Conservation (phyloP, 2,329 filamentous ascomycete species). For the Colletotrichum plurivorum region DNA sequence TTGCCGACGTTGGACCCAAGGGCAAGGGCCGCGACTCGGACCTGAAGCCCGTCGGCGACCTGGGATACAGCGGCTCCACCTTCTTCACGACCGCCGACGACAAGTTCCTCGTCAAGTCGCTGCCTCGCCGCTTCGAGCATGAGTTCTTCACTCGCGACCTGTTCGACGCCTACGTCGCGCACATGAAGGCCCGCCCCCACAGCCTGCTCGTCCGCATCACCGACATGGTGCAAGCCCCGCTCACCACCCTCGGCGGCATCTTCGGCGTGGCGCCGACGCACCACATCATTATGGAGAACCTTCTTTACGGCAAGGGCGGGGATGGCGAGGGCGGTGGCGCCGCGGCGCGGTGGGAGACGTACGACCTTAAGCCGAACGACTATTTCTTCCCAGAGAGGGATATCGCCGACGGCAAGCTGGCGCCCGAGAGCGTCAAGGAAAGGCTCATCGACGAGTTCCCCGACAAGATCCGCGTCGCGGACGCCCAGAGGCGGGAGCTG, state of each 20-base stretch:
- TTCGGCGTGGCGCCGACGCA: slow-evolving; percentile 75
- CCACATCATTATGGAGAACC: slow-evolving; percentile 85
- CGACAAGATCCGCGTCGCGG: slow-evolving; percentile 73
- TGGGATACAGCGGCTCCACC: slow-evolving; percentile 83
- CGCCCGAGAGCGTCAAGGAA: slow-evolving; percentile 75
- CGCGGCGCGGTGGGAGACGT: slow-evolving; percentile 73
- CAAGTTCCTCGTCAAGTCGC: slow-evolving; percentile 79
- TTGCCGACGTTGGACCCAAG: slow-evolving; percentile 38
- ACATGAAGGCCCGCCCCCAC: slow-evolving; percentile 72
- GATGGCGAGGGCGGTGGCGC: slow-evolving; percentile 51
- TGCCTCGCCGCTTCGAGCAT: slow-evolving; percentile 79
- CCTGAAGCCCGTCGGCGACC: slow-evolving; percentile 73
- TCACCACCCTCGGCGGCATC: slow-evolving; percentile 70
- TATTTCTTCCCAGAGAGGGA: slow-evolving; percentile 85
- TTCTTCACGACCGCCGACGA: slow-evolving; percentile 78
- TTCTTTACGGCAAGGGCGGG: slow-evolving; percentile 72
- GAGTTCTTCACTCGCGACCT: slow-evolving; percentile 78
- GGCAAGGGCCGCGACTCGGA: slow-evolving; percentile 52
- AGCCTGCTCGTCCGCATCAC: slow-evolving; percentile 80
- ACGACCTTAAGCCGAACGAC: slow-evolving; percentile 80
- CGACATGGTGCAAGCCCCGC: slow-evolving; percentile 73
- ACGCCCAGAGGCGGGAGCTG: slow-evolving; percentile 69
- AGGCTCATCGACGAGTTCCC: slow-evolving; percentile 77
- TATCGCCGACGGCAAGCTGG: slow-evolving; percentile 73
- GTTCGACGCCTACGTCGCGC: slow-evolving; percentile 73